phyloP scores from a whole-genome alignment of 495 filamentous ascomycete species.

The Bombardia bombarda region DNA sequence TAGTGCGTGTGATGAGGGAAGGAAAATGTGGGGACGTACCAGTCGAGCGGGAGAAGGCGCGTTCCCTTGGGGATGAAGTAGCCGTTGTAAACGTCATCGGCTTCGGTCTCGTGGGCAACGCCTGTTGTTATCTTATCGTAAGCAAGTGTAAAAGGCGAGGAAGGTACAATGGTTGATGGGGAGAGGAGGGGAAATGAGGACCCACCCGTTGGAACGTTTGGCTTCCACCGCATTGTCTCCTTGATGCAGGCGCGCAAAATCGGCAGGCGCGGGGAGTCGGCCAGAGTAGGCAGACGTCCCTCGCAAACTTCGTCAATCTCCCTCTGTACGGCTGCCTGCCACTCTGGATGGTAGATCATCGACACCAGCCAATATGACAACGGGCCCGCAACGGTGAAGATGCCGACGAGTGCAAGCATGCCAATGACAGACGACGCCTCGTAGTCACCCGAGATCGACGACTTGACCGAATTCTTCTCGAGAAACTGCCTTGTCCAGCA shows the following conservation, averaged over 20 bases:
- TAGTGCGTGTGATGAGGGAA: not conserved
- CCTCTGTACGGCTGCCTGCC: conserved; percentile 36
- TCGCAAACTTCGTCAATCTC: conserved; percentile 46
- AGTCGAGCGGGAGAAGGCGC: conserved; percentile 43
- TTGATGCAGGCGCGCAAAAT: conserved; percentile 44
- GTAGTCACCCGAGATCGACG: conserved; percentile 29
- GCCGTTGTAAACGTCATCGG: conserved; percentile 35
- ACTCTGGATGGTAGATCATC: conserved; percentile 33
- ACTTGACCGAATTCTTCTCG: conserved; percentile 26
- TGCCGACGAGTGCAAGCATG: conserved; percentile 35
- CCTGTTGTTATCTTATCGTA: conserved; percentile 10
- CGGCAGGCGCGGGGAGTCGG: conserved; percentile 34
- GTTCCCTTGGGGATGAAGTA: conserved; percentile 38
- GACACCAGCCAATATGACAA: conserved; percentile 33
- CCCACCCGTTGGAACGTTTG: conserved; percentile 36
- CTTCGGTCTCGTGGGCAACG: conserved; percentile 34
- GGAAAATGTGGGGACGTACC: conserved; percentile 15
- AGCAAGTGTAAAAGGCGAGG: not conserved
- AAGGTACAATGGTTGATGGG: too few species aligned
- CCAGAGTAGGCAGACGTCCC: conserved; percentile 29
- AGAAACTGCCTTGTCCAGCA: conserved; percentile 32
- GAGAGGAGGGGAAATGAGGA: not conserved
- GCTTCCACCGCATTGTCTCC: conserved; percentile 45
- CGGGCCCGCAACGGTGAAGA: conserved; percentile 36
- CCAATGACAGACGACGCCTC: conserved; percentile 33